A percentile compares a stretch with the other conserved stretches of the same genome.
phyloP scores from a whole-genome alignment of 2,329 filamentous ascomycete genomes.

The Monosporascus sp. region DNA sequence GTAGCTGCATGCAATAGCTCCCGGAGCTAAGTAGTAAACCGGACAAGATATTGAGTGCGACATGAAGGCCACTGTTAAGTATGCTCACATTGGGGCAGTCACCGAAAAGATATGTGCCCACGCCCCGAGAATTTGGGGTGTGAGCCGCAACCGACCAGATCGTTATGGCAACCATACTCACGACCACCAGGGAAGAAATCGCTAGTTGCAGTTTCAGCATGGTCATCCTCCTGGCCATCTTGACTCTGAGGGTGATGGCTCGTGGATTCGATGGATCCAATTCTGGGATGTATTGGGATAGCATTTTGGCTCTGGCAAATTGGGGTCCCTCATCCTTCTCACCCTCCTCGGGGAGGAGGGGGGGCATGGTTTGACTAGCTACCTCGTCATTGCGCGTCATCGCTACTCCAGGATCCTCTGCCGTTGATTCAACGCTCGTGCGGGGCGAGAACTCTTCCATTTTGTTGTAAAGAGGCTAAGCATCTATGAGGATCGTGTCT shows the following conservation, averaged over 20 bases:
- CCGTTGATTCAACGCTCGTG: too few species aligned
- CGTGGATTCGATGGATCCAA: background rate
- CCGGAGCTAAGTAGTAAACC: background rate
- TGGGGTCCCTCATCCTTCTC: too few species aligned
- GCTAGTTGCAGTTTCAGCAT: background rate
- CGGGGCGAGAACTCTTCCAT: too few species aligned
- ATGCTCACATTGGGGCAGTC: background rate
- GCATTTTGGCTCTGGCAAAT: constrained; percentile 3
- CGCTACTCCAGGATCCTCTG: too few species aligned
- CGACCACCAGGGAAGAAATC: background rate
- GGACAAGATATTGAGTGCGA: constrained; percentile 2
- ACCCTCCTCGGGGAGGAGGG: too few species aligned
- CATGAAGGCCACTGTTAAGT: background rate
- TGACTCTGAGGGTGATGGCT: background rate
- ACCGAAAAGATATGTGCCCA: background rate
- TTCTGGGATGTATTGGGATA: background rate
- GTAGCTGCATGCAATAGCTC: constrained; percentile 6
- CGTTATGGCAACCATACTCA: background rate
- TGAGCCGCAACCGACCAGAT: background rate
- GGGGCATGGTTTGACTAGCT: too few species aligned
- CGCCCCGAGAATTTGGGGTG: background rate
- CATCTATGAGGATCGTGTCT: too few species aligned
- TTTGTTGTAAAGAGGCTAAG: too few species aligned
- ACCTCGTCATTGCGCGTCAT: too few species aligned
- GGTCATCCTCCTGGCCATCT: background rate